Base-by-base conservation (phyloP, 2,329 filamentous ascomycete genomes). In the Penicillium crustosum region DNA sequence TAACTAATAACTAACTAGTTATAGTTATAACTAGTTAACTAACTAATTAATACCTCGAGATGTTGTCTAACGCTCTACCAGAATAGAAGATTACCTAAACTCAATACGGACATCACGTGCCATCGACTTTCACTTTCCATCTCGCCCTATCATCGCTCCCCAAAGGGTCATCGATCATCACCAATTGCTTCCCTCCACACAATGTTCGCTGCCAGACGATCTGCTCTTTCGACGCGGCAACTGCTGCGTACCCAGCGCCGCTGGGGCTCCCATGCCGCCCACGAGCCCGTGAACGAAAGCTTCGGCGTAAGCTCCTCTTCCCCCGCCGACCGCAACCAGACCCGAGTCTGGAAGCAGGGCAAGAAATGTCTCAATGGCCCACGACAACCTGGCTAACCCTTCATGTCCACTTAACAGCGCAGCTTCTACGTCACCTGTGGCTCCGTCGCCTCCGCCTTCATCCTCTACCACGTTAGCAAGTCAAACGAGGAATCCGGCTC, bases 381-480 rank as follows among this genome's bases (percentile, higher is more conserved):
- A 29, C 13, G 48, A 58, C 36, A 12, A 41, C 2, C 51, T 47
- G 39, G 57, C 67, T 70, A 63, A 71, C 58, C 17, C 51, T 47
- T 12, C 49, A 47, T 41, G 60, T 58, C 36, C 50, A 61, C 36
- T 35, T 17, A 66, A 72, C 64, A 81, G 79, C 75, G 70, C 61
- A 78, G 78, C 48, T 79, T 81, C 67, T 81, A 80, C 63, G 66
- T 80, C 54, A 71, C 75, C 61, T 61, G 79, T 50, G 78, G 76
- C 57, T 70, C 73, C 58, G 67, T 81, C 44, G 77, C 76, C 48
- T 68, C 76, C 39, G 73, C 71, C 52, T 77, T 75, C 68, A 61
- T 74, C 55, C 63, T 79, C 35, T 81, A 81, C 73, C 74, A 70
- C 53, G 56, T 78, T 60, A 71, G 61, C 66, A 70, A 73, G 63